Evolutionary conservation across 1,284 basidiomycete genomes (phyloP).

Genomic region (Lentinula novae-zelandiae): DNA sequence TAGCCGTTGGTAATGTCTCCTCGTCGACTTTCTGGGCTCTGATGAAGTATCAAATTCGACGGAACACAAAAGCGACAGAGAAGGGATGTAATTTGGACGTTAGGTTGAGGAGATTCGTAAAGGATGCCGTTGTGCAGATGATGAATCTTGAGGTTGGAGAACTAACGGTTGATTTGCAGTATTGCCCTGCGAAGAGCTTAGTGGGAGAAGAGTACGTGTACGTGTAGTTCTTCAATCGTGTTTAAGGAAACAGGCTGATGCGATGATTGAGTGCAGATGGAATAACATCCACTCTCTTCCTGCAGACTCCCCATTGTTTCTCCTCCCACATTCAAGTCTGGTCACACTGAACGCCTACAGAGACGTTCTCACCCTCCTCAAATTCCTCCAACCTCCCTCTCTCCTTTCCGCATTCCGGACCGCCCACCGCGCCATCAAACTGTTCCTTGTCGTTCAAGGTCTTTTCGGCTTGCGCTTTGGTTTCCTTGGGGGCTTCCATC

Average conservation of each 20-base stretch:
- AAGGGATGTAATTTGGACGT: not conserved
- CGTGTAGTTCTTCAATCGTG: not conserved
- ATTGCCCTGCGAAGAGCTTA: conserved; percentile 17
- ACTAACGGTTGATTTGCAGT: conserved; percentile 21
- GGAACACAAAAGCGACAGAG: not conserved
- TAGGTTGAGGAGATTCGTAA: conserved; percentile 18
- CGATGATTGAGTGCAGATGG: not conserved
- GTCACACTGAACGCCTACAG: conserved; percentile 20
- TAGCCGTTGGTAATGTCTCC: conserved; percentile 21
- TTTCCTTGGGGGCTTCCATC: conserved; percentile 21
- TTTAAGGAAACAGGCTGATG: not conserved
- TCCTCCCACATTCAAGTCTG: conserved; percentile 16
- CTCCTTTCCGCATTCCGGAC: conserved; percentile 15
- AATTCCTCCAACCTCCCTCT: conserved; percentile 6
- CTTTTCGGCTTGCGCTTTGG: conserved; percentile 18
- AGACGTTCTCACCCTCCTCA: conserved; percentile 13
- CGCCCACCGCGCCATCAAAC: conserved; percentile 20
- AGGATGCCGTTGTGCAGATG: conserved; percentile 21
- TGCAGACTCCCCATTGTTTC: conserved; percentile 9
- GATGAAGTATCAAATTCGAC: conserved; percentile 6
- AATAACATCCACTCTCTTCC: conserved; percentile 11
- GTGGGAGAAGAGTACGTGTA: conserved; percentile 16
- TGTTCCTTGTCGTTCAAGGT: conserved; percentile 16
- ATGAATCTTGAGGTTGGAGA: conserved; percentile 19
- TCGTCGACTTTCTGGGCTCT: conserved; percentile 20